A percentile compares a stretch with the other conserved stretches of the same genome.
These are phyloP conservation scores for Zygosaccharomyces sapae DNA, from an alignment of 1,139 yeast species.

Conservation along the genomic window DNA sequence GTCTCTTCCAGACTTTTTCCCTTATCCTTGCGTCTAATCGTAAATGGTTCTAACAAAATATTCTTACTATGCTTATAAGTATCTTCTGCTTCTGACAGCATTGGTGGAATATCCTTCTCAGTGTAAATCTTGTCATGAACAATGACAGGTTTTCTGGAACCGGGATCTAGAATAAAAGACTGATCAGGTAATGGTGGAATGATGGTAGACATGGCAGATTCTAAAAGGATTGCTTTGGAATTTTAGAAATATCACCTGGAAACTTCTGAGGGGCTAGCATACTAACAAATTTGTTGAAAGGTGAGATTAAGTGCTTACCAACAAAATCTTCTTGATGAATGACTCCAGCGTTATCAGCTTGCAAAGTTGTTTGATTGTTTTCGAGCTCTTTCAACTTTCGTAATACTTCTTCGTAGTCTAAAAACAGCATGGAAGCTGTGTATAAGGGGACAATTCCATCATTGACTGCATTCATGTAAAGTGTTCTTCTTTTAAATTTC, in stretches of 20 bases:
- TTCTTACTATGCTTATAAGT: constrained; percentile 21
- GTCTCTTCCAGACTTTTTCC: constrained; percentile 57
- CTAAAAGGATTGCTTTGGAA: constrained; percentile 78
- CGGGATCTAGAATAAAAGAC: constrained; percentile 64
- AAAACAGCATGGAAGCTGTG: constrained; percentile 73
- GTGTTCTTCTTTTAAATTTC: constrained; percentile 55
- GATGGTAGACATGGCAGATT: constrained; percentile 72
- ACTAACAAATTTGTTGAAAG: constrained; percentile 32
- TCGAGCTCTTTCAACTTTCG: constrained; percentile 29
- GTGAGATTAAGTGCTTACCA: constrained; percentile 27
- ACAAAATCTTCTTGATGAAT: constrained; percentile 19
- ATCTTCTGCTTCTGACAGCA: constrained; percentile 15
- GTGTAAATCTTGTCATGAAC: constrained; percentile 78
- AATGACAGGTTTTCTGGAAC: constrained; percentile 48
- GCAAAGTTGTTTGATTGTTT: constrained; percentile 89
- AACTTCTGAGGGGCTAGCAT: constrained; percentile 33
- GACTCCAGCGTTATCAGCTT: constrained; percentile 31
- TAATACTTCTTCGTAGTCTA: constrained; percentile 57
- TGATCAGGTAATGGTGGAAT: constrained; percentile 84
- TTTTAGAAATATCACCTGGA: constrained; percentile 24
- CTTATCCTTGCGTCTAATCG: constrained; percentile 14
- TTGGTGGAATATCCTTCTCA: constrained; percentile 58
- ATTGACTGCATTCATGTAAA: constrained; percentile 41
- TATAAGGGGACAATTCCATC: constrained; percentile 94
- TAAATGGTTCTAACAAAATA: constrained; percentile 26